Evolutionary conservation across 1,284 basidiomycete genomes (phyloP).

Genomic region (Tetrapyrgos nigripes): DNA sequence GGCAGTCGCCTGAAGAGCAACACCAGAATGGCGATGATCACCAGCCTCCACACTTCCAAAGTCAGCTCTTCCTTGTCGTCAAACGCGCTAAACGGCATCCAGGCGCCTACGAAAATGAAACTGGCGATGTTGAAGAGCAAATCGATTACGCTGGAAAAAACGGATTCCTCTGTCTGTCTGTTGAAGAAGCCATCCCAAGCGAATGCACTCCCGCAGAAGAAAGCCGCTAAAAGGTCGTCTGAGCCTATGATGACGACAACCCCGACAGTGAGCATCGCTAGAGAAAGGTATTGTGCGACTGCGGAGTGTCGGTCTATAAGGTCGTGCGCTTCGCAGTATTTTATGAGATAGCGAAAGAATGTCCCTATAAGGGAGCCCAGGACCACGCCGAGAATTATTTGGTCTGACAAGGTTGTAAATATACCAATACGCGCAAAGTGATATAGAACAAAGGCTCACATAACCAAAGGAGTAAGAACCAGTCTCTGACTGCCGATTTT

Average conservation of each 20-base stretch:
- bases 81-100: conserved; percentile 91
- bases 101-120: conserved; percentile 93
- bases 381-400: conserved; percentile 18
- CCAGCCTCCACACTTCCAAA: conserved; percentile 81
- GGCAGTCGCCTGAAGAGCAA: conserved; percentile 86
- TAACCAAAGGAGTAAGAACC: conserved; percentile 88
- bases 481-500: conserved; percentile 75
- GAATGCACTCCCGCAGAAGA: conserved; percentile 95
- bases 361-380: conserved; percentile 29
- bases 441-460: conserved; percentile 54
- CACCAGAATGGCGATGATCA: conserved; percentile 82
- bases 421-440: neutral
- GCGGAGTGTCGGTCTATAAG: conserved; percentile 96
- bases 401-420: conserved; percentile 10
- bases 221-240: conserved; percentile 93
- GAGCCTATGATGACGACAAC: conserved; percentile 88
- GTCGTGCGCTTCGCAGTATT: conserved; percentile 89
- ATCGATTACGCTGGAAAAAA: conserved; percentile 97
- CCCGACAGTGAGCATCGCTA: conserved; percentile 85
- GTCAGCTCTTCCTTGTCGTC: conserved; percentile 53
- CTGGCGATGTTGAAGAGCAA: conserved; percentile 89
- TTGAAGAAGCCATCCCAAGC: conserved; percentile 99
- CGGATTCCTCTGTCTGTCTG: conserved; percentile 92
- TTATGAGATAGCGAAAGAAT: conserved; percentile 91
- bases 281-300: conserved; percentile 80